phyloP scores from a whole-genome alignment of 371 early-diverging fungal species.

The Choanephora cucurbitarum region DNA sequence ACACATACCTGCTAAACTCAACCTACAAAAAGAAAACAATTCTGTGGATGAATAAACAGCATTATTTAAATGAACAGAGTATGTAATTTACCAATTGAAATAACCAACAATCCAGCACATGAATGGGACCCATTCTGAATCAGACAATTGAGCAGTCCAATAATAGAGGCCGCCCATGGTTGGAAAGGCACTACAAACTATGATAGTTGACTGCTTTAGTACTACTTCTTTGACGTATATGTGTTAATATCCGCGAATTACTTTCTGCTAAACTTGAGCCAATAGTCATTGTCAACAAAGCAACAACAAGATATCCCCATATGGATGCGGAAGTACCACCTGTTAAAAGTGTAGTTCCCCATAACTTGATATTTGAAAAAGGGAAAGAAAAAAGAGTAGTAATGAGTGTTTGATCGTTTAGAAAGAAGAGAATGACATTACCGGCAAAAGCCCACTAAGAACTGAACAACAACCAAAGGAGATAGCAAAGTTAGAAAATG shows the following conservation, averaged over 20 bases:
- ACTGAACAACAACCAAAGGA: conserved; percentile 58
- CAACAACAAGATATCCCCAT: conserved; percentile 66
- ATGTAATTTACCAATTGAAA: conserved; percentile 27
- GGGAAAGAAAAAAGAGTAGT: not conserved
- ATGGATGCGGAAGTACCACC: conserved; percentile 65
- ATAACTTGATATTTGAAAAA: conserved; percentile 11
- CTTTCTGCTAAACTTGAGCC: conserved; percentile 66
- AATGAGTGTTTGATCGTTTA: too few relatives aligned
- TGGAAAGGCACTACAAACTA: conserved; percentile 36
- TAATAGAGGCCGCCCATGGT: conserved; percentile 35
- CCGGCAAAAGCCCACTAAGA: conserved; percentile 49
- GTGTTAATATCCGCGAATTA: conserved; percentile 1
- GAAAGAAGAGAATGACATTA: conserved; percentile 29
- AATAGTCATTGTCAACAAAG: conserved; percentile 53
- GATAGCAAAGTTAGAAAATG: conserved; percentile 48
- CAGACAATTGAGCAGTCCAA: conserved; percentile 34
- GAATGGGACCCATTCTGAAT: conserved; percentile 40
- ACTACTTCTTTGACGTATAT: too few relatives aligned
- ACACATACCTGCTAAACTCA: conserved; percentile 27
- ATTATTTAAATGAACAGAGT: too few relatives aligned
- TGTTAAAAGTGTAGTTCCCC: conserved; percentile 43
- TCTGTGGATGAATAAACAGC: conserved; percentile 24
- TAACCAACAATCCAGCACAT: conserved; percentile 38
- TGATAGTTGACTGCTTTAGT: not conserved
- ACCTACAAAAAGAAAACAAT: conserved; percentile 6